These are phyloP conservation scores for Naegleria fowleri DNA, from an alignment of 208 protist species.

Conservation along the genomic window DNA sequence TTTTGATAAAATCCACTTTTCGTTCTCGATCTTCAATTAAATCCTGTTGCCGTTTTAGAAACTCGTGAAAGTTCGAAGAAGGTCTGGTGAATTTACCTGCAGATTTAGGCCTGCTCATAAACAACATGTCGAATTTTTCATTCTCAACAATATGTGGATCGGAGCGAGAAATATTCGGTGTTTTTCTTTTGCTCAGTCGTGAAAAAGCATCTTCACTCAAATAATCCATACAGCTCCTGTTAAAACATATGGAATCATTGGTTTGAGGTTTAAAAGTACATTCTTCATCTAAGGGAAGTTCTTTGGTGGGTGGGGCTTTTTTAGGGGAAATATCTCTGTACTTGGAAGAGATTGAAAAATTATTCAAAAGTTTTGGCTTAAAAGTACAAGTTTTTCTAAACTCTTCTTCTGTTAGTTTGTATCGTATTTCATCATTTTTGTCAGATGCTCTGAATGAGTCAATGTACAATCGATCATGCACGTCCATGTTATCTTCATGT, in stretches of 20 bases:
- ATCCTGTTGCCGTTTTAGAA: slow-evolving; percentile 23
- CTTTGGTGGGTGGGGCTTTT: background rate
- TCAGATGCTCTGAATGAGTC: background rate
- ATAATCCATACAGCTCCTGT: background rate
- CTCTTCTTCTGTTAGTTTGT: background rate
- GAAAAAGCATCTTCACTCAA: background rate
- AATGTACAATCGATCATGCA: background rate
- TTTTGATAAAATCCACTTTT: slow-evolving; percentile 18
- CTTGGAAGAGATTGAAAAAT: background rate
- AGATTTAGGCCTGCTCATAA: background rate
- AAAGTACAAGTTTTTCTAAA: background rate
- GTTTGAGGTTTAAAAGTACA: slow-evolving; percentile 26
- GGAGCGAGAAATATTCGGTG: background rate
- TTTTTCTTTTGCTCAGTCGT: background rate
- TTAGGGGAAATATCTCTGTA: background rate
- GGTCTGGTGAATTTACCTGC: background rate
- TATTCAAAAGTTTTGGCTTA: background rate
- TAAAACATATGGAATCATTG: background rate
- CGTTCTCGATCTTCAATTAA: background rate
- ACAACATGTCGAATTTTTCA: no score
- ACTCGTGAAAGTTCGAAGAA: background rate
- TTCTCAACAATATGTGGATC: no score
- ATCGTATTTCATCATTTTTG: background rate
- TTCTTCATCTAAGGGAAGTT: background rate
- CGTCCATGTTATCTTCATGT: background rate